Evolutionary conservation across 352 stramenopile genomes (phyloP).

Genomic region (Pythium aphanidermatum): DNA sequence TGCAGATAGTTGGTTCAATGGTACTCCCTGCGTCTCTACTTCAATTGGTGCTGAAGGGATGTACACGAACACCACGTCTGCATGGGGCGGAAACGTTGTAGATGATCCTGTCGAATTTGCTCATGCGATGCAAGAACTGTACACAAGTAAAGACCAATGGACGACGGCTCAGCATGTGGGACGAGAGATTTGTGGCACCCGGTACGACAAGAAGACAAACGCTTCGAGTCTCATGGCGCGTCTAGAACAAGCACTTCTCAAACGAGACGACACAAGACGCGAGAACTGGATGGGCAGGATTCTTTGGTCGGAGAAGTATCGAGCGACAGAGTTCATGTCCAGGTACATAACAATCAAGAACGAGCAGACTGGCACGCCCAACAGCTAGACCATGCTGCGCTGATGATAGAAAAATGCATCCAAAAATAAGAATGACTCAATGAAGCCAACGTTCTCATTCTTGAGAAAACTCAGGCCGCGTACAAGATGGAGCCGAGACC

Average conservation of each 20-base stretch:
- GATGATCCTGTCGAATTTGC: conserved; percentile 42
- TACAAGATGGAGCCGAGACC: conserved; percentile 42
- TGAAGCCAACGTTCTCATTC: background rate
- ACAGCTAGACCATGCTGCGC: too few relatives aligned
- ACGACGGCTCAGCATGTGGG: conserved; percentile 23
- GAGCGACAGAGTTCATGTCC: conserved; percentile 83
- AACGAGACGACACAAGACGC: conserved; percentile 20
- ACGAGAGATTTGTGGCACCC: conserved; percentile 21
- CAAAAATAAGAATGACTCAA: background rate
- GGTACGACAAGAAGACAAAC: conserved; percentile 50
- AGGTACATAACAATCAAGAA: conserved; percentile 40
- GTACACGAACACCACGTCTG: conserved; percentile 5
- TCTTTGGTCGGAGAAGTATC: conserved; percentile 78
- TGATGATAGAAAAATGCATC: too few relatives aligned
- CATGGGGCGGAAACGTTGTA: conserved; percentile 52
- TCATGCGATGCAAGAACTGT: conserved; percentile 34
- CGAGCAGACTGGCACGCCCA: too few relatives aligned
- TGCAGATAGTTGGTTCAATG: conserved; percentile 88
- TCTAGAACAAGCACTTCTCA: conserved; percentile 32
- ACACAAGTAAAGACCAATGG: conserved; percentile 38
- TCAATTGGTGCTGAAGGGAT: conserved; percentile 89
- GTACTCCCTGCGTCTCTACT: conserved; percentile 88
- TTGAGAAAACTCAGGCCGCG: background rate
- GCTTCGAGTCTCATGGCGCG: conserved; percentile 39
- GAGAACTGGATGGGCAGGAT: conserved; percentile 76